phyloP scores from a whole-genome alignment of 2,329 filamentous ascomycete species.

The Fusarium abutilonis region DNA sequence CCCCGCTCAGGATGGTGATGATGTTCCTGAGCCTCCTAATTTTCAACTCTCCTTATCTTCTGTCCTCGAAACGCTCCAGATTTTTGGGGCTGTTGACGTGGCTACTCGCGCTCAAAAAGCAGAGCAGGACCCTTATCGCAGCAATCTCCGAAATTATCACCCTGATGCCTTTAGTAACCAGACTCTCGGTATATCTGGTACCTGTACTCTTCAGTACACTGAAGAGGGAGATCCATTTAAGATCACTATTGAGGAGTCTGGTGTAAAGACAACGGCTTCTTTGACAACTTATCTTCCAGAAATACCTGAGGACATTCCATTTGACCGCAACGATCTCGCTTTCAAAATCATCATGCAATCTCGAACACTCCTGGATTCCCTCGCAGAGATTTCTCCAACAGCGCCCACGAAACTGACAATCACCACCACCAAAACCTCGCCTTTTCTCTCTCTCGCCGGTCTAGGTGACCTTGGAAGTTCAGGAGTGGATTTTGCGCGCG shows the following conservation, averaged over 20 bases:
- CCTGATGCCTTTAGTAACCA: constrained; percentile 84
- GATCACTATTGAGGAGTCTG: constrained; percentile 85
- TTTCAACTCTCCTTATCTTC: constrained; percentile 91
- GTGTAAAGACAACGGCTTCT: constrained; percentile 88
- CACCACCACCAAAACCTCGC: constrained; percentile 68
- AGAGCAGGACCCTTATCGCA: constrained; percentile 68
- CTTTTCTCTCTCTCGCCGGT: constrained; percentile 79
- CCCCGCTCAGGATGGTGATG: constrained; percentile 51
- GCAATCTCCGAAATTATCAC: constrained; percentile 69
- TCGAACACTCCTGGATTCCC: constrained; percentile 74
- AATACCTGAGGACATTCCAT: constrained; percentile 81
- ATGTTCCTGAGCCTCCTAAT: constrained; percentile 63
- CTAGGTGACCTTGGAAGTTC: constrained; percentile 66
- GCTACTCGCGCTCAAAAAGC: constrained; percentile 66
- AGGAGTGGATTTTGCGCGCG: constrained; percentile 72
- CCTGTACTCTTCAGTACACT: constrained; percentile 83
- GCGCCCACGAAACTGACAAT: constrained; percentile 79
- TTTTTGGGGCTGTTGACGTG: constrained; percentile 86
- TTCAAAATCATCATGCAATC: constrained; percentile 97
- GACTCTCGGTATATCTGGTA: constrained; percentile 82
- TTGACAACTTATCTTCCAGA: constrained; percentile 88
- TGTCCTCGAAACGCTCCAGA: constrained; percentile 92
- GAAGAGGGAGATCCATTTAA: constrained; percentile 80
- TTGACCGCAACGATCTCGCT: constrained; percentile 79
- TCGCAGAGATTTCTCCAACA: constrained; percentile 75